Base-by-base conservation (phyloP, 257 asterid species). In the Salvia rosmarinus region DNA sequence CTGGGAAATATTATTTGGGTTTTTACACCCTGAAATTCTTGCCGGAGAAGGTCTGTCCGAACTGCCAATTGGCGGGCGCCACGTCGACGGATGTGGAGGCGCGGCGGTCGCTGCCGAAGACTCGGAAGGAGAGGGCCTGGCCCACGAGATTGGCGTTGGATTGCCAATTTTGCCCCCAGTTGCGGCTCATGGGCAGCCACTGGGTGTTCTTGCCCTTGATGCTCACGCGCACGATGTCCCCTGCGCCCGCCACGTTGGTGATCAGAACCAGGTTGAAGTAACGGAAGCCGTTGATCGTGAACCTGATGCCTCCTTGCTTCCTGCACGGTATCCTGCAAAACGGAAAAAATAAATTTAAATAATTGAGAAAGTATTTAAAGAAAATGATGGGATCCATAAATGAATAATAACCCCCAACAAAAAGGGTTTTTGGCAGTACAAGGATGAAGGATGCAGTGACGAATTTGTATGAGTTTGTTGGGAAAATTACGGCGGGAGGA, bases 151-250 rank as follows among this genome's bases (percentile, higher is more conserved):
- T 52, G 0, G 90, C 72, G 44, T 76, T 85, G 46, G 90, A 74
- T 63, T 90, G 90, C 97, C 97, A 90, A 40, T 88, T 88, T 56
- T 90, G 96, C 40, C 97, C 97, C 97, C 97, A 88, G 70, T 90
- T 90, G 0, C 96, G 86, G 70, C 89, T 88, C 88, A 90, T 82
- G 0, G 85, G 10, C 50, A 87, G 6, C 97, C 97, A 90, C 49
- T 81, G 79, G 0, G 90, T 90, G 3, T 75, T 82, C 0, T 85
- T 19, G 0, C 97, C 97, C 28, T 90, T 90, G 3, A 90, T 61
- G 67, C 86, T 78, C 10, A 85, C 89, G 6, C 82, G 77, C 50
- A 76, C 81, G 19, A 90, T 68, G 9, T 90, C 84, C 0, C 96
- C 97, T 14, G 96, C 95, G 5, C 97, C 97, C 8, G 90, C 97